Percentiles rank a stretch among this genome's conserved stretches.
These are phyloP conservation scores for Cruciata laevipes DNA, from an alignment of 257 asterid genomes.

Conservation along the genomic window DNA sequence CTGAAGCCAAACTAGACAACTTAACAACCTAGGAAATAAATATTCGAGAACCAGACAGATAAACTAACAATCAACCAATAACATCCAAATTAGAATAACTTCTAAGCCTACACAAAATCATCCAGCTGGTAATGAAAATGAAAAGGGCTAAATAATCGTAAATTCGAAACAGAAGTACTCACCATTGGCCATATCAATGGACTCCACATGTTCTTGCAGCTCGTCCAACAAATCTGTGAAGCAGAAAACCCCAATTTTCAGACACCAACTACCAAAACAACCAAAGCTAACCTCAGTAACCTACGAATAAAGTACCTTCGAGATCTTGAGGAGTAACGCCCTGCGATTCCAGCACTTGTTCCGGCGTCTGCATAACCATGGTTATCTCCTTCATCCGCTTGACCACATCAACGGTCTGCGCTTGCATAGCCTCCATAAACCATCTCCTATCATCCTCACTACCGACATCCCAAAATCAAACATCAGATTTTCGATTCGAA, in stretches of 20 bases:
- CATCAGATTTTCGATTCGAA: background rate
- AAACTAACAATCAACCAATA: background rate
- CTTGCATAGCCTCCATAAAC: slow-evolving; percentile 98
- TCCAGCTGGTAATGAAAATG: background rate
- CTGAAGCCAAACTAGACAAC: background rate
- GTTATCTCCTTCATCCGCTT: slow-evolving; percentile 88
- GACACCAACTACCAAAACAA: background rate
- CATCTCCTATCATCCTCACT: slow-evolving; percentile 90
- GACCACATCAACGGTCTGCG: slow-evolving; percentile 75
- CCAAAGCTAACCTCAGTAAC: background rate
- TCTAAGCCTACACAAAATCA: background rate
- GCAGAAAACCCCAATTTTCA: background rate
- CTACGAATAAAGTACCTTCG: slow-evolving; percentile 39
- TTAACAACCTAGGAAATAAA: background rate
- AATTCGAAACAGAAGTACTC: slow-evolving; percentile 21
- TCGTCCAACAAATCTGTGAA: slow-evolving; percentile 77
- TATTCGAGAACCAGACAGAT: background rate
- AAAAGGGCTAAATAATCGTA: background rate
- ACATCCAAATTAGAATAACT: background rate
- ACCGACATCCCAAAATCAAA: background rate
- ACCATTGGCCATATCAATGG: slow-evolving; percentile 95
- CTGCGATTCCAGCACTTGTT: slow-evolving; percentile 71
- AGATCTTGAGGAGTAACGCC: slow-evolving; percentile 78
- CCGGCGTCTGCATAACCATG: slow-evolving; percentile 79
- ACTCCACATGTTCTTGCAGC: slow-evolving; percentile 90